Conservation (phyloP, 2,329 filamentous ascomycete genomes). For the Coccinonectria pachysandricola region DNA sequence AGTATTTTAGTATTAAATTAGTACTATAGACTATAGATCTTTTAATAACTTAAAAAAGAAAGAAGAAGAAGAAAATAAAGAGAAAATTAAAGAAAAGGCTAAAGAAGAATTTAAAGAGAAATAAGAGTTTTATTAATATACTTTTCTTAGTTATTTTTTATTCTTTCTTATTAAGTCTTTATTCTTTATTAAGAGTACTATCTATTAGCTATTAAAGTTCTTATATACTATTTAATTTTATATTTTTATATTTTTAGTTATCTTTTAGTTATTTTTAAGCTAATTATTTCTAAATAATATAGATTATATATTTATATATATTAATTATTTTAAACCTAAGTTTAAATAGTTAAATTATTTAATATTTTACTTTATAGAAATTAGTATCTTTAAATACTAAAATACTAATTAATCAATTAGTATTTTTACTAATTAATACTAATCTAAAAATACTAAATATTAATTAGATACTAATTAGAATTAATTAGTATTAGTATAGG, state of each 20-base stretch:
- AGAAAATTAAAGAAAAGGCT: no score
- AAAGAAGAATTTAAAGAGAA: no score
- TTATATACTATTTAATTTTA: background rate
- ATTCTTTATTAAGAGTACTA: background rate
- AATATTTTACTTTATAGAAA: slow-evolving; percentile 1
- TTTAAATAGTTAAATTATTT: slow-evolving; percentile 1
- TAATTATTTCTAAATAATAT: slow-evolving; percentile 1
- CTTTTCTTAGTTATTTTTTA: background rate
- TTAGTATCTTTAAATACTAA: slow-evolving; percentile 1
- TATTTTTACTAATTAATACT: slow-evolving; percentile 2
- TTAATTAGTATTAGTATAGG: slow-evolving; percentile 1
- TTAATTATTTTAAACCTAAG: slow-evolving; percentile 2
- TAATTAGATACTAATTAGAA: slow-evolving; percentile 2
- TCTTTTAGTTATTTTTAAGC: background rate
- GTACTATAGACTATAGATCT: background rate
- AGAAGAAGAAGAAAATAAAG: no score
- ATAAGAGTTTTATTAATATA: no score
- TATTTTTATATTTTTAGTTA: slow-evolving; percentile 1
- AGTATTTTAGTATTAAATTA: background rate
- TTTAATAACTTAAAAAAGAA: background rate
- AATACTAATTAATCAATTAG: slow-evolving; percentile 2
- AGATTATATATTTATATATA: slow-evolving; percentile 1
- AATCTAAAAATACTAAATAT: slow-evolving; percentile 1
- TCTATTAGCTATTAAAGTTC: slow-evolving; percentile 1
- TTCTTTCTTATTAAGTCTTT: background rate